phyloP scores from a whole-genome alignment of 495 filamentous ascomycete genomes.

The Penicillium angulare region DNA sequence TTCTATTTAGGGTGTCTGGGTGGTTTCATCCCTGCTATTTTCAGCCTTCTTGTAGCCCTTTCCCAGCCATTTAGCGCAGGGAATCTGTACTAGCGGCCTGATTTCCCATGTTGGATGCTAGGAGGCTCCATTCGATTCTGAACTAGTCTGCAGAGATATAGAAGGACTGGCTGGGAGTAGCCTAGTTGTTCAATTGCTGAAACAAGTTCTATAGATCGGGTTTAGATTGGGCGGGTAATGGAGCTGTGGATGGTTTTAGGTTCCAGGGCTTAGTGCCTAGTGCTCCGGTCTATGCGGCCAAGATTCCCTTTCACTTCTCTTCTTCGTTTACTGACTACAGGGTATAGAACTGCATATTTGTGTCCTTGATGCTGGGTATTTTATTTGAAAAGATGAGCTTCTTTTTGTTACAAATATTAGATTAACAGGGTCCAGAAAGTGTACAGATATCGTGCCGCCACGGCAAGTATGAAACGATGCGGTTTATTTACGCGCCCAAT shows the following conservation, averaged over 20 bases:
- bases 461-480: background rate
- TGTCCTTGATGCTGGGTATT: no score
- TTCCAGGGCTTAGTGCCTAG: background rate
- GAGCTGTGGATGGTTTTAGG: no score
- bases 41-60: background rate
- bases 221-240: background rate
- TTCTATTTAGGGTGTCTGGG: background rate
- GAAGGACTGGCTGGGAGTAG: background rate
- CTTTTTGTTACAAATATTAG: no score
- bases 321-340: no score
- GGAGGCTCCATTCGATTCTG: constrained; percentile 1
- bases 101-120: background rate
- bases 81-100: background rate
- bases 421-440: no score
- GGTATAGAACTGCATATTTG: no score
- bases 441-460: no score
- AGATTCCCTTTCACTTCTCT: no score
- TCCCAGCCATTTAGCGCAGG: background rate
- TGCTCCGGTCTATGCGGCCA: background rate
- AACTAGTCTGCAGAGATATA: background rate
- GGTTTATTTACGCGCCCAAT: constrained; percentile 18
- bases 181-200: background rate
- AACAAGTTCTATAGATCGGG: background rate
- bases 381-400: no score
- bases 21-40: constrained; percentile 1